Percentiles rank a stretch among this genome's conserved stretches.
Evolutionary conservation across 148 eudicot species (phyloP).

Genomic region (Rhododendron mucronatum): DNA sequence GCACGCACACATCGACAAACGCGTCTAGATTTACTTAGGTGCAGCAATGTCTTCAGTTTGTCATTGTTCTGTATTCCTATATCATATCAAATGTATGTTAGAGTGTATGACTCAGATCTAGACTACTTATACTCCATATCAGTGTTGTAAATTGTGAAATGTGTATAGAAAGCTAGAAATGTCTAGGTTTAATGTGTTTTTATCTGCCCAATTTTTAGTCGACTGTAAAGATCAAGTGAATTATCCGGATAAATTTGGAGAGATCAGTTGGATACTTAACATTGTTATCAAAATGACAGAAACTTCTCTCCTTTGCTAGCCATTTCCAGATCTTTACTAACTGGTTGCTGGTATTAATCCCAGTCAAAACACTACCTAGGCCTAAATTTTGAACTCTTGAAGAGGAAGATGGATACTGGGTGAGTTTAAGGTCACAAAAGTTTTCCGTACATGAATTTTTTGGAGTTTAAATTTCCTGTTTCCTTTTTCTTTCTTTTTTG

Average conservation of each 20-base stretch:
- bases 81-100: background rate
- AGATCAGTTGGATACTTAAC: background rate
- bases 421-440: background rate
- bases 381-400: background rate
- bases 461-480: background rate
- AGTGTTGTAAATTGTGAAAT: background rate
- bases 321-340: background rate
- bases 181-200: background rate
- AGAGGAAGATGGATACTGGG: background rate
- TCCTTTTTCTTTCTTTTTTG: background rate
- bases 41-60: background rate
- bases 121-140: background rate
- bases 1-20: background rate
- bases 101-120: background rate
- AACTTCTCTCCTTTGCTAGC: background rate
- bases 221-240: background rate
- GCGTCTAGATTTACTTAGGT: background rate
- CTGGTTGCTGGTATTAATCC: background rate
- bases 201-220: background rate
- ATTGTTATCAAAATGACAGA: background rate
- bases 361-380: background rate
- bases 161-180: background rate
- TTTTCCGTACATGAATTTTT: background rate
- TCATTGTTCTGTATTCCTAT: background rate
- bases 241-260: background rate